Percentiles rank a stretch among this genome's conserved stretches.
Conservation (phyloP, 148 eudicot genomes). For the Rhododendron williamsianum region DNA sequence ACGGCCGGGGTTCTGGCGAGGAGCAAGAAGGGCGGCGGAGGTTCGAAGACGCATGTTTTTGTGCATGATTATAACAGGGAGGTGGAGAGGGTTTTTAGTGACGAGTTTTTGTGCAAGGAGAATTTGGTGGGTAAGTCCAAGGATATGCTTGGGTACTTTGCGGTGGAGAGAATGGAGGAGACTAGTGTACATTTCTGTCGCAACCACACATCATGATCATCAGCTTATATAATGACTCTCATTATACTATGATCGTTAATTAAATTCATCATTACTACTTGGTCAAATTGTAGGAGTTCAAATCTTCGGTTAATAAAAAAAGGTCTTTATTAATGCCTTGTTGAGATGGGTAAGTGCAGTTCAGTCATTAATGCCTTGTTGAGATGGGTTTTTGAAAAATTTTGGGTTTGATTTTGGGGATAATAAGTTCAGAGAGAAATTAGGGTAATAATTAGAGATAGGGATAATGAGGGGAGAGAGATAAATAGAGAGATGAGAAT, state of each 20-base stretch:
- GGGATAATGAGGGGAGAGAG: too few species aligned
- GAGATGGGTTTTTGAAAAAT: too few species aligned
- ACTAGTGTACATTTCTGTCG: conserved; percentile 40
- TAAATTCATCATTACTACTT: not conserved
- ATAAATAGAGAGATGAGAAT: too few species aligned
- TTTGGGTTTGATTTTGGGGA: too few species aligned
- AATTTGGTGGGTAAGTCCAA: conserved; percentile 45
- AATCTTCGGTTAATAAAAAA: not conserved
- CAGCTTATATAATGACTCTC: not conserved
- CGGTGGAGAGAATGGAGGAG: conserved; percentile 46
- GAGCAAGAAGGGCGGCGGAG: conserved; percentile 38
- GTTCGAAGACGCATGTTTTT: conserved; percentile 51
- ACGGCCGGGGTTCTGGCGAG: conserved; percentile 63
- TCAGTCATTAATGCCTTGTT: not conserved
- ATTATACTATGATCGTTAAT: not conserved
- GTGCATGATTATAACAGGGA: conserved; percentile 55
- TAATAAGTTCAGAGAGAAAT: too few species aligned
- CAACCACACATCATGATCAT: conserved; percentile 7
- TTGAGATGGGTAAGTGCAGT: not conserved
- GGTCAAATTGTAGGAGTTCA: not conserved
- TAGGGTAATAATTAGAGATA: too few species aligned
- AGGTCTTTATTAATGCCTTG: not conserved
- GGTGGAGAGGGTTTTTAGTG: conserved; percentile 39
- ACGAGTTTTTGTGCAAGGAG: conserved; percentile 61
- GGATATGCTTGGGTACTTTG: conserved; percentile 54